Evolutionary conservation across 2,329 filamentous ascomycete genomes (phyloP), one percentile per base, ranked within the genome.

Genomic region (Diplodia mutila): DNA sequence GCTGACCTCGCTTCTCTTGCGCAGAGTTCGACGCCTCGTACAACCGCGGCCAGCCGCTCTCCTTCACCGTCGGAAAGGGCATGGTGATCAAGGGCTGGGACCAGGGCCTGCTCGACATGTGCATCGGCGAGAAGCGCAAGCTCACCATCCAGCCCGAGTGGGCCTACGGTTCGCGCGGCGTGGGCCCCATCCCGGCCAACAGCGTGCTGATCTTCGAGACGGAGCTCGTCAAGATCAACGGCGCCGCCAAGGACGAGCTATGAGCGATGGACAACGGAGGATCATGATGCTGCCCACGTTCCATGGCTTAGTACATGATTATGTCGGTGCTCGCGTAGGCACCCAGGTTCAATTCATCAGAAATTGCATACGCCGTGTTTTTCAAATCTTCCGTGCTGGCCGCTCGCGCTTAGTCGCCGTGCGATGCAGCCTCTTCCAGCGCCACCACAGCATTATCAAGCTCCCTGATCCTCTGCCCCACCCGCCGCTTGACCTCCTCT

Each of bases 31-130:
- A 97, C 81, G 88, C 92, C 70, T 87, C 84, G 80, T 96, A 96
- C 81, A 89, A 94, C 72, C 88, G 94, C 52, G 88, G 89, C 42
- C 77, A 81, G 68, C 94, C 95, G 6, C 88, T 99, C 75, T 82
- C 78, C 69, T 98, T 99, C 82, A 88, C 84, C 70, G 83, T 99
- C 37, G 95, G 95, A 42, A 82, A 82, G 27, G 92, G 93, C 53
- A 87, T 91, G 78, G 95, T 98, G 61, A 99, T 99, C 78, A 90
- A 91, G 82, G 94, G 94, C 76, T 97, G 94, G 94, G 94, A 98
- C 74, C 81, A 96, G 77, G 94, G 94, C 61, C 86, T 98, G 48
- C 74, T 95, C 65, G 92, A 92, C 76, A 97, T 98, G 94, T 98
- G 95, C 81, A 91, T 96, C 73, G 94, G 95, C 70, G 94, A 98